phyloP scores from a whole-genome alignment of 2,329 filamentous ascomycete genomes.

The Fusarium sp. region DNA sequence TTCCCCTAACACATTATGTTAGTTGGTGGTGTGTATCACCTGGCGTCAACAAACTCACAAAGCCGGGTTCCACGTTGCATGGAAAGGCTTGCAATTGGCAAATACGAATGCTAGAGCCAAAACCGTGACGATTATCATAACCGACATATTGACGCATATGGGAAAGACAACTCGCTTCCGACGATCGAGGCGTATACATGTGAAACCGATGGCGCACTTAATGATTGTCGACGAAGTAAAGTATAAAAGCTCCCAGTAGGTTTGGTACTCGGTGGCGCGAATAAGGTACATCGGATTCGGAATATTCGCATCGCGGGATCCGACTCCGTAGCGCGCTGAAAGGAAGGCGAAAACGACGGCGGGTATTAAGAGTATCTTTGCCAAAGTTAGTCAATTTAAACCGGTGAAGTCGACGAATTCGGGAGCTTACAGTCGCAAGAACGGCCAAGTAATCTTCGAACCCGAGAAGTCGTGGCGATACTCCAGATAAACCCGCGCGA shows the following conservation, averaged over 20 bases:
- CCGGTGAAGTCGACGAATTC: too few species aligned
- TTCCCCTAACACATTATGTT: neutral
- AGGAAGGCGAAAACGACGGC: slow-evolving; percentile 9
- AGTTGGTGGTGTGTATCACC: rapidly evolving
- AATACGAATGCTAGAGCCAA: slow-evolving; percentile 6
- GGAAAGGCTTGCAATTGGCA: slow-evolving; percentile 16
- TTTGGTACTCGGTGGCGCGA: slow-evolving; percentile 17
- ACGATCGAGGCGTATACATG: neutral
- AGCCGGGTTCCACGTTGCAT: slow-evolving; percentile 8
- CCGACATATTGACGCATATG: slow-evolving; percentile 15
- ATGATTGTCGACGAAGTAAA: slow-evolving; percentile 12
- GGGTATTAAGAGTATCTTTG: neutral
- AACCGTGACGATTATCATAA: slow-evolving; percentile 2
- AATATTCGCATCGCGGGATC: slow-evolving; percentile 7
- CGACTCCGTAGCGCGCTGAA: slow-evolving; percentile 10
- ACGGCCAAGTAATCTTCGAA: slow-evolving; percentile 15
- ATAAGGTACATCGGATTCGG: slow-evolving; percentile 8
- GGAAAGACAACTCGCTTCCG: slow-evolving; percentile 3
- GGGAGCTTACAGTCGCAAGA: neutral
- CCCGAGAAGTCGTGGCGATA: neutral
- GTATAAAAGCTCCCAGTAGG: slow-evolving; percentile 15
- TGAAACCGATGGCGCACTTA: slow-evolving; percentile 7
- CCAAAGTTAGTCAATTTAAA: neutral
- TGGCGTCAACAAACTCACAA: neutral
- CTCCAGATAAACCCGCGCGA: slow-evolving; percentile 11